Base-by-base conservation (phyloP, 2,329 filamentous ascomycete genomes). In the Colletotrichum sp. region DNA sequence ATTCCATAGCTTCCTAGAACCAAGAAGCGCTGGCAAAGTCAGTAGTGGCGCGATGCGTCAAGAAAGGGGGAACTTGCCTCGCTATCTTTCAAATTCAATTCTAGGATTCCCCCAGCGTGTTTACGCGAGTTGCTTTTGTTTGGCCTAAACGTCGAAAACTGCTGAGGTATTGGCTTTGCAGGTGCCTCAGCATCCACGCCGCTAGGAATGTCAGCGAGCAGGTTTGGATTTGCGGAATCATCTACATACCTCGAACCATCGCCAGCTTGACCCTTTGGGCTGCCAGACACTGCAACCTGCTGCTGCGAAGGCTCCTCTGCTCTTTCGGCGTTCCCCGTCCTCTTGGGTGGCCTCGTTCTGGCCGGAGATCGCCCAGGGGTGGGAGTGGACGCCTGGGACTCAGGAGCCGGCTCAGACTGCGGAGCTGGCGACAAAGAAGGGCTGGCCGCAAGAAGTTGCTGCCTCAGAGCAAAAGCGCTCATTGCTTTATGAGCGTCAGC, bases 1-100 rank as follows among this genome's bases (percentile, higher is more conserved):
- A 96, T 82, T 18, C 92, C 91, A 82, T 92, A 97, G 80, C 91
- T 92, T 2, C 95, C 95, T 13, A 95, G 85, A 10, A 93, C 84
- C 6, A 92, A 86, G 55, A 94, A 85, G 18, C 92, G 89, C 91
- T 93, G 67, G 2, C 9, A n/a, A 5, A 16, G 75, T 84, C 59
- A 83, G 79, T 18, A 18, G 6, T 7, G 12, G 5, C 10, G 7
- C 6, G 15, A 26, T 16, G 18, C 7, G 10, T 60, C 9, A 6
- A 8, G 26, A 15, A 10, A 30, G 6, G 18, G 30, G 30, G 7
- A 16, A 5, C 65, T 60, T 83, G 90, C 90, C 84, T 92, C 90
- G 70, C 87, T 88, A n/a, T 88, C 86, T 5, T 83, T 80, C 5
- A 91, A 81, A 28, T 80, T 85, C 2, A 92, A 72, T 24, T 86